Evolutionary conservation across 2,329 filamentous ascomycete genomes (phyloP).

Genomic region (Aphanocladium album): DNA sequence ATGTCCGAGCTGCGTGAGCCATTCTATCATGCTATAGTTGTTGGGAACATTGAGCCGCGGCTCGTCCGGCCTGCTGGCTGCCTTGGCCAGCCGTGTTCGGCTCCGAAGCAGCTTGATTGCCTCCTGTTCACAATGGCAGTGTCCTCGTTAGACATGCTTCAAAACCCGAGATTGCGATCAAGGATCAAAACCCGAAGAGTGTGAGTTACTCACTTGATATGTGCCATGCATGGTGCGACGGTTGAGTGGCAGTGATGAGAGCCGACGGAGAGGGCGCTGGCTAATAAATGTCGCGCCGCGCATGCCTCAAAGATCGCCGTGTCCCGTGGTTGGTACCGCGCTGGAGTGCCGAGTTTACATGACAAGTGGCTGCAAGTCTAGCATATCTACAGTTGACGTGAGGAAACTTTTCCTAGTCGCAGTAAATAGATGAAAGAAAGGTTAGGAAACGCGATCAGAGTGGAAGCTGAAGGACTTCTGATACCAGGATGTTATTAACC

Average conservation of each 20-base stretch:
- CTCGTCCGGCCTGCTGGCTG: not conserved
- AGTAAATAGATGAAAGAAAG: too few relatives aligned
- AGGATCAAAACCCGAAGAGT: not conserved
- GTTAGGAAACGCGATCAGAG: not conserved
- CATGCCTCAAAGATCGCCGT: not conserved
- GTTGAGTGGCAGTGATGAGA: not conserved
- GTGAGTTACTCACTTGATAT: not conserved
- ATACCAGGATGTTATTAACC: not conserved
- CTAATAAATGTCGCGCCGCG: not conserved
- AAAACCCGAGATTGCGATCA: not conserved
- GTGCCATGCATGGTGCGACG: not conserved
- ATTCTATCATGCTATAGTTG: conserved; percentile 5
- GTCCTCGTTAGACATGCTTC: not conserved
- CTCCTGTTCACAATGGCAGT: not conserved
- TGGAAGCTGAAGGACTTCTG: not conserved
- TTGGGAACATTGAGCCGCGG: conserved; percentile 8
- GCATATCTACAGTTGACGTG: not conserved
- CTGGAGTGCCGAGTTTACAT: not conserved
- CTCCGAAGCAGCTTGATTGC: conserved; percentile 3
- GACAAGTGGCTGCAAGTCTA: not conserved
- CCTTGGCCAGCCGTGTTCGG: not conserved
- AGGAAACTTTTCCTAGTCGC: too few relatives aligned
- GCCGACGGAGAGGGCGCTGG: not conserved
- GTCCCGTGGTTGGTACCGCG: not conserved
- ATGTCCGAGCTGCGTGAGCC: conserved; percentile 8